Base-by-base conservation (phyloP, 805 yeast genomes). In the Saturnispora dispora region DNA sequence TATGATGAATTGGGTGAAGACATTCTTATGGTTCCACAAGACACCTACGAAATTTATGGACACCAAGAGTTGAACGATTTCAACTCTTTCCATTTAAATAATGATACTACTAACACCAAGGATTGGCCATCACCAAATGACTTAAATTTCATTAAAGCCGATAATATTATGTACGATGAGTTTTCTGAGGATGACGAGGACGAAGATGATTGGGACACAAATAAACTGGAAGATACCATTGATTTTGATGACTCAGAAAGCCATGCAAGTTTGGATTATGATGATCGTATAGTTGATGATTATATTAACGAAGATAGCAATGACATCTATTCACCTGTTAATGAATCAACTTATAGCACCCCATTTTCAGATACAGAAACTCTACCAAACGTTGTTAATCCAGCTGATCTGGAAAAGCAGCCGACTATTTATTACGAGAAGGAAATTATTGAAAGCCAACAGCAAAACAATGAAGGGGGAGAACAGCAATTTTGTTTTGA, bases 161-260 rank as follows among this genome's bases (percentile, higher is more conserved):
- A 60, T 33, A 65, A 64, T 46, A 60, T 65, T 22, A 58, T 58
- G 37, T 63, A 63, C 22, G 41, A 37, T 46, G 67, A 63, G 48
- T 63, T 60, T 45, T 60, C 63, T 9, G 65, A 61, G 42, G 68
- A 65, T 32, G 69, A 66, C 8, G 69, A 65, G 4, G 65, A 62
- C 5, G 63, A 60, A n/a, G 63, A 61, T 28, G 67, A 61, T 17
- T 59, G 61, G 28, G 58, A 59, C 48, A 43, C 51, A 35, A 58
- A 63, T 53, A 61, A 60, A 50, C 53, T 62, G 45, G 57, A 54
- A 37, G 52, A 48, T 32, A 64, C 64, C 44, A 63, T 64, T 63
- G 67, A 63, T 55, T 51, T 60, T 27, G 66, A 64, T 51, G 66
- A 61, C 22, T 28, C 37, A 13, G 47, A 27, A 44, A 33, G 47